Conservation (phyloP, 768 basidiomycete species). For the Phallus indusiatus region DNA sequence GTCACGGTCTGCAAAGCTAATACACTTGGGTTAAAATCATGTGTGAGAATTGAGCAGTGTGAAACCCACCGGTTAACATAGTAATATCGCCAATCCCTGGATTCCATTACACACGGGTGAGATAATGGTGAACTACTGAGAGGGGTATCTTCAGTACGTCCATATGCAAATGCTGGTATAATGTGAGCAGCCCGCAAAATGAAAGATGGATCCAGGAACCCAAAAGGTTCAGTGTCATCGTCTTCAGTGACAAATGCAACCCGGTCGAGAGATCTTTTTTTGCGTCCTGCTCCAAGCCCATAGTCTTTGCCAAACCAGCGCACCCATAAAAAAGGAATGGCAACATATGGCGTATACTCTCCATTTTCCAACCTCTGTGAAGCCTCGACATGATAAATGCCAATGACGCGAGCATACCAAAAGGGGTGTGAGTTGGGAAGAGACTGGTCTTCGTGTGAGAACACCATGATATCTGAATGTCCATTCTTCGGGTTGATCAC, state of each 20-base stretch:
- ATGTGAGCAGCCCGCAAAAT: slow-evolving; percentile 6
- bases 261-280: background rate
- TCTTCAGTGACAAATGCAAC: slow-evolving; percentile 6
- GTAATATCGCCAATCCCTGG: slow-evolving; percentile 15
- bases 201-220: slow-evolving; percentile 8
- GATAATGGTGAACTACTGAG: slow-evolving; percentile 8
- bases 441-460: slow-evolving; percentile 11
- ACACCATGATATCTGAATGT: slow-evolving; percentile 16
- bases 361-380: background rate
- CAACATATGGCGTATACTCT: background rate
- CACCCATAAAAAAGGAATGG: slow-evolving; percentile 4
- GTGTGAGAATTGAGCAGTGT: background rate
- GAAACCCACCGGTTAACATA: slow-evolving; percentile 20
- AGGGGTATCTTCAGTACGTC: slow-evolving; percentile 9
- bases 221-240: background rate
- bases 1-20: slow-evolving; percentile 22
- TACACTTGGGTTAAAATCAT: background rate
- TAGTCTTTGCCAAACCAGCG: slow-evolving; percentile 8
- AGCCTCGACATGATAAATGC: slow-evolving; percentile 8
- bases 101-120: background rate
- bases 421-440: too few relatives aligned
- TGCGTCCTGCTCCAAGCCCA: background rate
- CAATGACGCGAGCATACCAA: slow-evolving; percentile 16
- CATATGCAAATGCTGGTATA: slow-evolving; percentile 8
- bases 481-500: slow-evolving; percentile 13